phyloP scores from a whole-genome alignment of 2,329 filamentous ascomycete species.

The Pseudogymnoascus sp. region DNA sequence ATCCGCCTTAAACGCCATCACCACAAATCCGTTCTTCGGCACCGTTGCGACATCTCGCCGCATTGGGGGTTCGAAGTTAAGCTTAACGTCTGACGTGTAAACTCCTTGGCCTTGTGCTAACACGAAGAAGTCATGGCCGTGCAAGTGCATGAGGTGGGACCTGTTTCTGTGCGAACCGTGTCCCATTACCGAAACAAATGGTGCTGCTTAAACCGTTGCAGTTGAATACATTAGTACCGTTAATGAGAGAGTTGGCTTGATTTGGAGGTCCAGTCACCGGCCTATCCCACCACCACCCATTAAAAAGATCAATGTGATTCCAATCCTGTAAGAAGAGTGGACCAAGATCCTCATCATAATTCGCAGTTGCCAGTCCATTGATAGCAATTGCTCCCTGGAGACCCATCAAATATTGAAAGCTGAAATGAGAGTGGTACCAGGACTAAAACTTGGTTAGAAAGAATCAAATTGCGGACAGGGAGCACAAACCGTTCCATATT shows the following conservation, averaged over 20 bases:
- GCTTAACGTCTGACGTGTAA: conserved; percentile 29
- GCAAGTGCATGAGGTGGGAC: conserved; percentile 37
- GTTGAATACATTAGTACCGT: conserved; percentile 27
- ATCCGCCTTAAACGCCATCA: conserved; percentile 27
- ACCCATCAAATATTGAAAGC: conserved; percentile 40
- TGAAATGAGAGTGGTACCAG: conserved; percentile 58
- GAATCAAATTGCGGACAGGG: no score
- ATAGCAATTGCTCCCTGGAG: conserved; percentile 55
- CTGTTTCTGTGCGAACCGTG: no score
- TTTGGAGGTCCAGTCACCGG: no score
- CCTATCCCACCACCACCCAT: no score
- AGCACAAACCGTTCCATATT: conserved; percentile 35
- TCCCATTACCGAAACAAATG: no score
- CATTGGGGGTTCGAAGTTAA: conserved; percentile 36
- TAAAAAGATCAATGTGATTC: conserved; percentile 21
- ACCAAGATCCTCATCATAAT: conserved; percentile 60
- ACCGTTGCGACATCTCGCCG: conserved; percentile 47
- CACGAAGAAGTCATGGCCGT: conserved; percentile 45
- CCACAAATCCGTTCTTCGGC: conserved; percentile 24
- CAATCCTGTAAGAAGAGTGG: conserved; percentile 34
- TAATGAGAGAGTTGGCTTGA: conserved; percentile 25
- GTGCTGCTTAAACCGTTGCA: no score
- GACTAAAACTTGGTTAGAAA: conserved; percentile 17
- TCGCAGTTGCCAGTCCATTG: conserved; percentile 48
- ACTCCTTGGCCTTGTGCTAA: conserved; percentile 38